A percentile compares a stretch with the other conserved stretches of the same genome.
phyloP scores from a whole-genome alignment of 2,329 filamentous ascomycete genomes.

The Colletotrichum scovillei region DNA sequence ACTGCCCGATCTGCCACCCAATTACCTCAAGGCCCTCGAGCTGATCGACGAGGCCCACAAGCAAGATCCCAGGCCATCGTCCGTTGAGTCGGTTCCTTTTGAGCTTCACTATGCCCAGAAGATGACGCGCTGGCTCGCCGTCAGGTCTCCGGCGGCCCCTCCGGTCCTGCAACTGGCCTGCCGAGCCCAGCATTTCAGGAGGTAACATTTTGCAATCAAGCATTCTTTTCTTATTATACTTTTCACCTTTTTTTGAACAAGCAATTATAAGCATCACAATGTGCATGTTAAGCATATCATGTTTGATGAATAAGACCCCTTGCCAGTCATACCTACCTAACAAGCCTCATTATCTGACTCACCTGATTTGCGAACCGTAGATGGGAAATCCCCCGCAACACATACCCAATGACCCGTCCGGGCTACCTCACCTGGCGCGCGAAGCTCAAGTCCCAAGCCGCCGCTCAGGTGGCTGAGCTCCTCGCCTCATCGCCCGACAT shows the following conservation, averaged over 20 bases:
- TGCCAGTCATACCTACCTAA: neutral
- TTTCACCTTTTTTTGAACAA: neutral
- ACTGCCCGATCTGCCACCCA: slow-evolving; percentile 48
- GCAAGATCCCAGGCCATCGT: slow-evolving; percentile 51
- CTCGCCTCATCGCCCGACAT: slow-evolving; percentile 51
- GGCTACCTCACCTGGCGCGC: slow-evolving; percentile 87
- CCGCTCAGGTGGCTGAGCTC: slow-evolving; percentile 65
- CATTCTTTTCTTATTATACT: slow-evolving; percentile 11
- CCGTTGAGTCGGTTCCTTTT: slow-evolving; percentile 67
- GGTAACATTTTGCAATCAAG: slow-evolving; percentile 49
- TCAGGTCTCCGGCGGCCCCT: slow-evolving; percentile 70
- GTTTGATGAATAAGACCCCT: neutral
- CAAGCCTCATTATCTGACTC: slow-evolving; percentile 18
- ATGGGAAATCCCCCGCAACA: slow-evolving; percentile 83
- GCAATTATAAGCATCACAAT: neutral
- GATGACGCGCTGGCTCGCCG: slow-evolving; percentile 79
- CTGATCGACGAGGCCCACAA: slow-evolving; percentile 76
- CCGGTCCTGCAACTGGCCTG: slow-evolving; percentile 79
- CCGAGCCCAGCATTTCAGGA: slow-evolving; percentile 85
- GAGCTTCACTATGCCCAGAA: slow-evolving; percentile 86
- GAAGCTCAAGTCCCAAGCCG: slow-evolving; percentile 76
- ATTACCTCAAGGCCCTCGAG: slow-evolving; percentile 65
- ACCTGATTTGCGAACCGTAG: slow-evolving; percentile 43
- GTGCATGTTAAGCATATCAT: neutral
- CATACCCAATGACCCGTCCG: slow-evolving; percentile 78